A percentile compares a stretch with the other conserved stretches of the same genome.
Evolutionary conservation across 768 basidiomycete genomes (phyloP).

Genomic region (Lentinula detonsa): DNA sequence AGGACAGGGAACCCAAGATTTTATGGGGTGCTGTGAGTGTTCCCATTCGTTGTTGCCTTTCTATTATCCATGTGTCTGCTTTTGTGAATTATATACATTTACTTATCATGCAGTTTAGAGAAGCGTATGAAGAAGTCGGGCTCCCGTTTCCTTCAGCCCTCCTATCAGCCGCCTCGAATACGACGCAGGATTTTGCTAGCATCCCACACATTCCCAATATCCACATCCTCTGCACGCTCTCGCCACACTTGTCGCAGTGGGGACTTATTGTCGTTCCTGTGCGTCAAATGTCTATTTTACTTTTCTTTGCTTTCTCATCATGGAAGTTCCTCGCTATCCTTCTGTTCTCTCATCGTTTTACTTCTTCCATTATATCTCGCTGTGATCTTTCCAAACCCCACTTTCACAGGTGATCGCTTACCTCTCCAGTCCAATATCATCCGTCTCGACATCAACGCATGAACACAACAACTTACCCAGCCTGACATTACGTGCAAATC

Average conservation of each 20-base stretch:
- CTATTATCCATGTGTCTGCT: background rate
- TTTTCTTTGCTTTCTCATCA: slow-evolving; percentile 44
- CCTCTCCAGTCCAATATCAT: background rate
- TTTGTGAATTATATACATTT: background rate
- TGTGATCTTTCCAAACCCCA: slow-evolving; percentile 33
- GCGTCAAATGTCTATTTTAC: slow-evolving; percentile 40
- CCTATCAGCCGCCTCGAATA: slow-evolving; percentile 27
- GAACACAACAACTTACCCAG: background rate
- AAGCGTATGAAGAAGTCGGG: slow-evolving; percentile 82
- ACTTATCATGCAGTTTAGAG: slow-evolving; percentile 50
- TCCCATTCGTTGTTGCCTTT: background rate
- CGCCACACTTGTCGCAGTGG: slow-evolving; percentile 48
- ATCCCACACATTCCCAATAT: slow-evolving; percentile 45
- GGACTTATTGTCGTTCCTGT: slow-evolving; percentile 75
- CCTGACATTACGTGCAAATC: slow-evolving; percentile 19
- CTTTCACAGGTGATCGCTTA: slow-evolving; percentile 22
- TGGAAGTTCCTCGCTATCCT: slow-evolving; percentile 25
- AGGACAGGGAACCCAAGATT: slow-evolving; percentile 49
- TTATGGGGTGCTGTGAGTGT: slow-evolving; percentile 63
- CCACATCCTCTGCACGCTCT: slow-evolving; percentile 24
- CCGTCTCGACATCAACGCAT: background rate
- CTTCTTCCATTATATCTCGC: slow-evolving; percentile 51
- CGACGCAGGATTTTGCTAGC: background rate
- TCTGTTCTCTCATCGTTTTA: slow-evolving; percentile 43
- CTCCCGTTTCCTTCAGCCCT: slow-evolving; percentile 44